phyloP scores from a whole-genome alignment of 495 filamentous ascomycete species.

The Geoglossum glabrum region DNA sequence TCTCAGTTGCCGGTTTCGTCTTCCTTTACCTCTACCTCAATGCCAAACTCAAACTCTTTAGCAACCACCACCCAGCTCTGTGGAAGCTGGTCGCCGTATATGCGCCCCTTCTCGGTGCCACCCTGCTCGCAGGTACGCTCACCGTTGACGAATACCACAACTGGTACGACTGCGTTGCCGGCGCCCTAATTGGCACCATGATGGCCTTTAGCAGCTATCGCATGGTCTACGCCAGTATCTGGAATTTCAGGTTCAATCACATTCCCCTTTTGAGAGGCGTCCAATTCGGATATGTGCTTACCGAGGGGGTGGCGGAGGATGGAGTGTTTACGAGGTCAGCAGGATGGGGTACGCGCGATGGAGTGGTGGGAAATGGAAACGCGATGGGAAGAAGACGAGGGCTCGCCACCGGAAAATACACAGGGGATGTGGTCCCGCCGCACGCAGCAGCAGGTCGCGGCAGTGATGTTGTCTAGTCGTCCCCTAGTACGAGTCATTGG shows the following conservation, averaged over 20 bases:
- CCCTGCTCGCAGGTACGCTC: conserved; percentile 16
- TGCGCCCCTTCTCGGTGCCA: conserved; percentile 22
- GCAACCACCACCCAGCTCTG: conserved; percentile 39
- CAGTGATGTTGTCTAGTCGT: no score
- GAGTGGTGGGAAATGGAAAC: no score
- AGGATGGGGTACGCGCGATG: no score
- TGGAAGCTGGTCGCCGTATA: conserved; percentile 41
- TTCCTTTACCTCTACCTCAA: conserved; percentile 44
- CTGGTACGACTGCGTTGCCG: conserved; percentile 34
- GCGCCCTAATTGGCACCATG: conserved; percentile 33
- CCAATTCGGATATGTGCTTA: conserved; percentile 24
- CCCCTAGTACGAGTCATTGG: no score
- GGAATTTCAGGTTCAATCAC: conserved; percentile 34
- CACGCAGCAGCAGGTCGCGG: no score
- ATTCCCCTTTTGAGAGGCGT: conserved; percentile 16
- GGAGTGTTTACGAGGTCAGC: no score
- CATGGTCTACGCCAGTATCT: conserved; percentile 35
- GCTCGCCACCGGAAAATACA: no score
- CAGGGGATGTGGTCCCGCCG: no score
- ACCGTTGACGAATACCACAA: conserved; percentile 37
- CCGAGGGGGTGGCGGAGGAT: no score
- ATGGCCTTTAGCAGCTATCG: conserved; percentile 36
- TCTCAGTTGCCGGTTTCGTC: conserved; percentile 28
- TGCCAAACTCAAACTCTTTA: conserved; percentile 41
- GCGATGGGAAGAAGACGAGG: no score